These are phyloP conservation scores for Pseudozyma flocculosa DNA, from an alignment of 1,284 basidiomycete species.

Conservation along the genomic window DNA sequence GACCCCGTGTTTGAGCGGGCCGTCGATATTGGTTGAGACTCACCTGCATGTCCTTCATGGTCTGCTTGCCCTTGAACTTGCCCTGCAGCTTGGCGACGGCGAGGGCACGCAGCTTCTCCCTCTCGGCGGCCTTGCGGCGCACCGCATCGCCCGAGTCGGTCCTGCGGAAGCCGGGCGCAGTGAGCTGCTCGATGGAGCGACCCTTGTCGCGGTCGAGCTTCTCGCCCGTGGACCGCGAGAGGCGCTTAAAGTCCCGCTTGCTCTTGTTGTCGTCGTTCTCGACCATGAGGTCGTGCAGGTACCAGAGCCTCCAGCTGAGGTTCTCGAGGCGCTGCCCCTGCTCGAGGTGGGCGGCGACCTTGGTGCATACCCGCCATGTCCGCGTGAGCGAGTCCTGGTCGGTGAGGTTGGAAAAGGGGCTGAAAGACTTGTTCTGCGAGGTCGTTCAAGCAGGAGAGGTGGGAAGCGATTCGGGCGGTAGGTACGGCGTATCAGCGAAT, in stretches of 20 bases:
- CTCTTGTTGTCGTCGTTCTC: constrained; percentile 36
- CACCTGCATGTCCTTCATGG: constrained; percentile 32
- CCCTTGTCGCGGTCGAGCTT: constrained; percentile 40
- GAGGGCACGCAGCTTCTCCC: constrained; percentile 30
- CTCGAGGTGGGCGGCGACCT: constrained; percentile 43
- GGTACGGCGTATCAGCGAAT: no score
- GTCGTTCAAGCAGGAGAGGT: no score
- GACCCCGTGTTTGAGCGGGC: no score
- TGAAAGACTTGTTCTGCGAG: constrained; percentile 44
- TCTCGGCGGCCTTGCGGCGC: constrained; percentile 28
- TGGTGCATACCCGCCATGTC: constrained; percentile 40
- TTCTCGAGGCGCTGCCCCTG: constrained; percentile 50
- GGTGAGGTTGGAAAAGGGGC: constrained; percentile 40
- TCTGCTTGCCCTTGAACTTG: constrained; percentile 26
- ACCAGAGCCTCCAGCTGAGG: constrained; percentile 47
- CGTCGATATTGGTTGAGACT: no score
- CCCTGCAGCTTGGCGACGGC: constrained; percentile 33
- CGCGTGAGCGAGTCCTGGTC: constrained; percentile 38
- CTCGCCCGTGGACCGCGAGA: constrained; percentile 31
- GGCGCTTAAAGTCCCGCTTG: constrained; percentile 26
- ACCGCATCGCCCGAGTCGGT: constrained; percentile 36
- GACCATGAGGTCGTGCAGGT: constrained; percentile 38
- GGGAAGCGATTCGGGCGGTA: no score
- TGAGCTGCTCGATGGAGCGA: constrained; percentile 28
- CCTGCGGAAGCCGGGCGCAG: constrained; percentile 33